Percentiles rank a stretch among this genome's conserved stretches.
Evolutionary conservation across 2,329 filamentous ascomycete genomes (phyloP).

Genomic region (Aspergillus carbonarius): DNA sequence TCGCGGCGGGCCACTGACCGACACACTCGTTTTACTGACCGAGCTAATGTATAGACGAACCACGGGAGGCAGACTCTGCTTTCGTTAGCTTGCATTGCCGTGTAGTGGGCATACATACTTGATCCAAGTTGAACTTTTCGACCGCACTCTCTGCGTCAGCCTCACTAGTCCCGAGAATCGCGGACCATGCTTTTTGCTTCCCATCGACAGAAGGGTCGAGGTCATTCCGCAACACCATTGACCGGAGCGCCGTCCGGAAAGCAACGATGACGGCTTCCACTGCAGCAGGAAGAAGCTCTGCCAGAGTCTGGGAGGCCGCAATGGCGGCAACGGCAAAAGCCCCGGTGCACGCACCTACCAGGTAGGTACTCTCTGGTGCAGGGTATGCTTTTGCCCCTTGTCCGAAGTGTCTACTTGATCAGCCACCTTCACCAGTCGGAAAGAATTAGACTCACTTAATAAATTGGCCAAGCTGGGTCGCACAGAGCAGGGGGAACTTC

Average conservation of each 20-base stretch:
- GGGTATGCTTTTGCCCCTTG: neutral
- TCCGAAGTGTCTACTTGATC: neutral
- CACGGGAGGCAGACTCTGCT: neutral
- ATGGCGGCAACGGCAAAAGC: conserved; percentile 5
- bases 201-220: neutral
- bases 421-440: neutral
- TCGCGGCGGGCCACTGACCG: conserved; percentile 4
- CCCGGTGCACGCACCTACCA: conserved; percentile 10
- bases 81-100: neutral
- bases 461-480: conserved; percentile 7
- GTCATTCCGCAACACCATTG: neutral
- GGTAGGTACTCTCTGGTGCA: neutral
- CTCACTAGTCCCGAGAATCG: neutral
- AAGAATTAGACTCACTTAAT: neutral
- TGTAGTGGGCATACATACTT: neutral
- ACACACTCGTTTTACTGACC: conserved; percentile 1
- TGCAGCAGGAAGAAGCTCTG: conserved; percentile 7
- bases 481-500: conserved; percentile 5
- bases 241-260: neutral
- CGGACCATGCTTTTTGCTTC: neutral
- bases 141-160: neutral
- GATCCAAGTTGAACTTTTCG: neutral
- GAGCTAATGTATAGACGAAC: conserved; percentile 10
- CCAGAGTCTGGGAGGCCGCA: neutral
- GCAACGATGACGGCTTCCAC: conserved; percentile 3